A percentile compares a stretch with the other conserved stretches of the same genome.
Evolutionary conservation across 164 flowering plant genomes (phyloP).

Genomic region (grape (Vitis vinifera)): DNA sequence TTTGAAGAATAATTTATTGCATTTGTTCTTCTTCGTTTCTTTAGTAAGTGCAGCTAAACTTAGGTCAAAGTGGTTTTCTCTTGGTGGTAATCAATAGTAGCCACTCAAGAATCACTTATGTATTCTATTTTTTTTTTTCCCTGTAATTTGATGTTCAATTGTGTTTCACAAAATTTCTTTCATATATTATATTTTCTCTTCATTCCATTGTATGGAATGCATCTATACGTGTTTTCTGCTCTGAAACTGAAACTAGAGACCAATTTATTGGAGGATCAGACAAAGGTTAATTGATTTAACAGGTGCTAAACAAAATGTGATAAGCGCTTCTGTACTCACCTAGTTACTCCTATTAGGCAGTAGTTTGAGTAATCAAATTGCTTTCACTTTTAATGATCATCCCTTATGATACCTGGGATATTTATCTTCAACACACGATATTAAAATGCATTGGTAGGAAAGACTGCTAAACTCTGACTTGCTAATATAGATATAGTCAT

Average conservation of each 20-base stretch:
- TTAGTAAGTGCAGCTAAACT: slow-evolving; percentile 7
- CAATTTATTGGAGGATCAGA: background rate
- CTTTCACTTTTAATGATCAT: background rate
- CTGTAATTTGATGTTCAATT: background rate
- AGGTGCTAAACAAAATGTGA: background rate
- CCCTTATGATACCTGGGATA: background rate
- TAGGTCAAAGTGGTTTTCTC: background rate
- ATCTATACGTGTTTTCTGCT: background rate
- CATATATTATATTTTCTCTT: background rate
- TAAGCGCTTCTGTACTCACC: background rate
- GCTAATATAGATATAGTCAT: background rate
- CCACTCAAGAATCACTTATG: slow-evolving; percentile 1
- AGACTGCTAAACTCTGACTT: background rate
- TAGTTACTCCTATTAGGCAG: background rate
- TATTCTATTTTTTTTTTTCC: background rate
- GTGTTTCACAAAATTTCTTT: background rate
- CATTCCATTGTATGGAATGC: background rate
- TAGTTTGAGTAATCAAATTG: background rate
- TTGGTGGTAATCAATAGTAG: slow-evolving; percentile 10
- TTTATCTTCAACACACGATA: background rate
- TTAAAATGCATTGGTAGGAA: background rate
- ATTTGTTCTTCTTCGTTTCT: background rate
- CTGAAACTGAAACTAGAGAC: background rate
- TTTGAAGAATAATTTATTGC: slow-evolving; percentile 31
- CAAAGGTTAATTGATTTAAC: background rate